Evolutionary conservation across 306 rosid genomes (phyloP).

Genomic region (Gastrolobium bilobum): DNA sequence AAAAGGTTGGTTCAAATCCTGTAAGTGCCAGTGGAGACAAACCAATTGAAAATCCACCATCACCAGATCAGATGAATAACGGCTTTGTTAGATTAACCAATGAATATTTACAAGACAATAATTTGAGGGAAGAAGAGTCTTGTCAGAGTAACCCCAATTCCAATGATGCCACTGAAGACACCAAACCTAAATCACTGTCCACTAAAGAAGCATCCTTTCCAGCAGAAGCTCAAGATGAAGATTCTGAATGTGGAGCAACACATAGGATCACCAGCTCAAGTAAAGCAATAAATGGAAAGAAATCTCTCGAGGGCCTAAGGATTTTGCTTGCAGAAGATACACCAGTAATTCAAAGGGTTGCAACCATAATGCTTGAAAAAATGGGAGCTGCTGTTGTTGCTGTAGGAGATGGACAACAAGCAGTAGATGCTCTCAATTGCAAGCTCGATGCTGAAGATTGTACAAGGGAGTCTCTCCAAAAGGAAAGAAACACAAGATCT

Average conservation of each 20-base stretch:
- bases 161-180: slow-evolving; percentile 36
- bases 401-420: slow-evolving; percentile 90
- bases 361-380: slow-evolving; percentile 97
- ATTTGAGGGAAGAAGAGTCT: slow-evolving; percentile 57
- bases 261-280: slow-evolving; percentile 47
- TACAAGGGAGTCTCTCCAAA: slow-evolving; percentile 54
- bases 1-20: slow-evolving; percentile 53
- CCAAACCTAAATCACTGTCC: slow-evolving; percentile 33
- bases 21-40: slow-evolving; percentile 50
- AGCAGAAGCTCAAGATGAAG: slow-evolving; percentile 49
- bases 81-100: slow-evolving; percentile 65
- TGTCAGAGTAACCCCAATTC: slow-evolving; percentile 47
- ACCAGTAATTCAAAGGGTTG: slow-evolving; percentile 94
- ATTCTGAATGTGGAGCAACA: slow-evolving; percentile 52
- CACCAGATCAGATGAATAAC: slow-evolving; percentile 53
- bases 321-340: slow-evolving; percentile 97
- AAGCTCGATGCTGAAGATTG: slow-evolving; percentile 59
- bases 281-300: slow-evolving; percentile 59
- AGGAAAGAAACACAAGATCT: slow-evolving; percentile 58
- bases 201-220: slow-evolving; percentile 46
- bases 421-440: slow-evolving; percentile 84
- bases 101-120: slow-evolving; percentile 53
- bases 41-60: slow-evolving; percentile 55
- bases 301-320: slow-evolving; percentile 84
- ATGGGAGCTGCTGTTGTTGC: slow-evolving; percentile 94